A percentile compares a stretch with the other conserved stretches of the same genome.
Conservation (phyloP, 371 early-diverging fungal species). For the Mortierella sp. region DNA sequence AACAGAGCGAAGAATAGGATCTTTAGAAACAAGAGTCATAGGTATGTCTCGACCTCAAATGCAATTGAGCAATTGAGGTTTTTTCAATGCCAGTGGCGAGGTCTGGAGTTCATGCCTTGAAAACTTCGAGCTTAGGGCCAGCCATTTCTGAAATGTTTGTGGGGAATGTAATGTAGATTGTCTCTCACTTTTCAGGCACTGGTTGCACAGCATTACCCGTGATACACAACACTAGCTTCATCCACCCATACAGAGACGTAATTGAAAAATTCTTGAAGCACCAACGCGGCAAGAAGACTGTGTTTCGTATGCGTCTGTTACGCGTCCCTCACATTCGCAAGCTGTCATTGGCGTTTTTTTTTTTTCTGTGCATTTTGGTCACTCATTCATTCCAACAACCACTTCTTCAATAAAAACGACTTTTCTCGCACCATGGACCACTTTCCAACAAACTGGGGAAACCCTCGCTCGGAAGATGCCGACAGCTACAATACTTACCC, state of each 20-base stretch:
- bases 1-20: background rate
- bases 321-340: slow-evolving; percentile 16
- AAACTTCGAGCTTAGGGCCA: slow-evolving; percentile 56
- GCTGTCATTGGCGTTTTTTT: background rate
- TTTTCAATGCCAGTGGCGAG: background rate
- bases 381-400: background rate
- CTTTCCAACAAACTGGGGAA: slow-evolving; percentile 88
- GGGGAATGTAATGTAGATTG: slow-evolving; percentile 3
- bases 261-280: background rate
- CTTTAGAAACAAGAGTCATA: background rate
- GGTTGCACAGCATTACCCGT: background rate
- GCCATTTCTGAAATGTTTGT: slow-evolving; percentile 28
- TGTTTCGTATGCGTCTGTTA: slow-evolving; percentile 1
- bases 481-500: slow-evolving; percentile 76
- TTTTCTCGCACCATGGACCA: slow-evolving; percentile 70
- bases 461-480: slow-evolving; percentile 75
- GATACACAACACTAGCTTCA: slow-evolving; percentile 1
- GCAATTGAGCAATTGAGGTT: background rate
- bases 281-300: slow-evolving; percentile 4
- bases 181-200: background rate
- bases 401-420: background rate
- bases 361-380: background rate
- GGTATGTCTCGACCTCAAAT: background rate
- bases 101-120: slow-evolving; percentile 43
- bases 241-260: background rate